A percentile compares a stretch with the other conserved stretches of the same genome.
Conservation (phyloP, 2,329 filamentous ascomycete genomes). For the Pseudogymnoascus sp. region DNA sequence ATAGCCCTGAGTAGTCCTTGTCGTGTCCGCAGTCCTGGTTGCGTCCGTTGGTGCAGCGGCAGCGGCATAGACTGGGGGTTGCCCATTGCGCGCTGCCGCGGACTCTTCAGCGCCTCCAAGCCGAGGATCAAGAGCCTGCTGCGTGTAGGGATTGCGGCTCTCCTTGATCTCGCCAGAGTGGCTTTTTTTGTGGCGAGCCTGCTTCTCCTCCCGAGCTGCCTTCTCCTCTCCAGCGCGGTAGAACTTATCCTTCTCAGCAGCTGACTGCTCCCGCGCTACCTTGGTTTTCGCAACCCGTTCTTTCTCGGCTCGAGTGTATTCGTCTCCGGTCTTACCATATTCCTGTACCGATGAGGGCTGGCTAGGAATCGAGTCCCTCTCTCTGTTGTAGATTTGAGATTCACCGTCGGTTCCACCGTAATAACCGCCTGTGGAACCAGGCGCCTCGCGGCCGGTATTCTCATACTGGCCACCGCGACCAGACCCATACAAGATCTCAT, state of each 20-base stretch:
- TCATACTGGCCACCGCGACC: slow-evolving; percentile 13
- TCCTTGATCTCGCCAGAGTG: neutral
- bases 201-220: neutral
- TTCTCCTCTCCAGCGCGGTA: neutral
- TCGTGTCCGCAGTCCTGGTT: neutral
- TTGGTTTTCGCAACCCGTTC: neutral
- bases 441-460: neutral
- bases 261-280: neutral
- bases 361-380: neutral
- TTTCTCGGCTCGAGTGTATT: neutral
- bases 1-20: neutral
- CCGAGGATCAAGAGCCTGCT: slow-evolving; percentile 8
- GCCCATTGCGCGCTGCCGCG: slow-evolving; percentile 22
- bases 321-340: neutral
- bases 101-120: neutral
- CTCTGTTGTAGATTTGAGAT: neutral
- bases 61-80: neutral
- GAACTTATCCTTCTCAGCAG: neutral
- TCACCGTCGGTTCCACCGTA: neutral
- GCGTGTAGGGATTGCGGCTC: slow-evolving; percentile 1
- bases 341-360: neutral
- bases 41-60: neutral
- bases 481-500: slow-evolving; percentile 22
- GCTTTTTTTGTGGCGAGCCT: neutral
- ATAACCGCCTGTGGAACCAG: neutral